Evolutionary conservation across 768 basidiomycete genomes (phyloP), one percentile per base, ranked within the genome.

Genomic region (Amanita polypyramis): DNA sequence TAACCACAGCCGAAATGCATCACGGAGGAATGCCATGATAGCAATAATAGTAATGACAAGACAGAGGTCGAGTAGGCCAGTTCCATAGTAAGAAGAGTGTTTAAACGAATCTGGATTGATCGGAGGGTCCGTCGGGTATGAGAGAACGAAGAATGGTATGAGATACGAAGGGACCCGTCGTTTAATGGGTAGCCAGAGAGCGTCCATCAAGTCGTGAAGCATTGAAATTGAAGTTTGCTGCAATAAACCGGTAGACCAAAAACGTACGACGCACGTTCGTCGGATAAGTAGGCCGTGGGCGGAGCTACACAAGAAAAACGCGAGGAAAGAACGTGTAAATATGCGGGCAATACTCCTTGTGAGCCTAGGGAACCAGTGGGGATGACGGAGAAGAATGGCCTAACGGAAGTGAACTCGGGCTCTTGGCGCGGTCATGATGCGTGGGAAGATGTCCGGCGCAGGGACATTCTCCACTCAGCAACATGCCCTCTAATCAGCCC

Each of bases 1-100:
- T 29, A 93, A 55, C 54, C 69, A 72, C 17, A 93, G 64, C 56
- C 96, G 80, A 34, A 80, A 63, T 27, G 77, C 65, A 67, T 95
- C 94, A 52, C 96, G 80, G 21, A 91, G 63, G 45, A 92, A 56
- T n/a, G 90, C 90, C 79, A 96, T 92, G 55, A 83, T 68, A 11
- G 84, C 76, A 49, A 96, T 88, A 64, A 78, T 85, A n/a, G 82
- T 76, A 47, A 92, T 64, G 49, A 93, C 72, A 57, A 95, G 60
- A 58, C 80, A 91, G n/a, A 75, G 64, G 62, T 99, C 96, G 51
- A 76, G 72, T 23, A 68, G 66, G n/a, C 91, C 91, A 19, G 77
- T 80, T 43, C 58, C 69, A 61, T 89, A 94, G 62, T 90, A 84
- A 43, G 63, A 53, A 34, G 82, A 80, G 62, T 79, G 59, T 25